These are phyloP conservation scores for Hygrophila difformis DNA, from an alignment of 257 asterid species.

Conservation along the genomic window DNA sequence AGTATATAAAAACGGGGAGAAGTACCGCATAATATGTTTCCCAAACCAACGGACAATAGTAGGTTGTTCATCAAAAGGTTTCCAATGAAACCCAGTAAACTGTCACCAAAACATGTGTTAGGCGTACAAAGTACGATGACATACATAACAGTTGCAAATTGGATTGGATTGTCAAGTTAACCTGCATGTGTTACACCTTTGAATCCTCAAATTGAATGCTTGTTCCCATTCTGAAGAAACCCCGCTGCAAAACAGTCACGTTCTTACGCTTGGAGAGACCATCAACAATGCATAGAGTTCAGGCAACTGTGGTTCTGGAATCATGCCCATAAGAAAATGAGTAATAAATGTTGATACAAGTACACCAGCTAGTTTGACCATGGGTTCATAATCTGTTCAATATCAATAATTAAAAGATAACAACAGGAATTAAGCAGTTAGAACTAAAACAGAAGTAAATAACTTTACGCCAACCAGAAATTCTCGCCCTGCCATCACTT, in stretches of 20 bases:
- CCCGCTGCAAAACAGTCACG: slow-evolving; percentile 25
- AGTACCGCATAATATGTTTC: slow-evolving; percentile 50
- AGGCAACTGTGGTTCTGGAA: slow-evolving; percentile 28
- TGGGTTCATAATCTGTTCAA: slow-evolving; percentile 43
- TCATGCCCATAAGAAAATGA: slow-evolving; percentile 25
- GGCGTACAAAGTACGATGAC: slow-evolving; percentile 13
- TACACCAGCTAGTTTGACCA: slow-evolving; percentile 42
- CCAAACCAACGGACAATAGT: slow-evolving; percentile 36
- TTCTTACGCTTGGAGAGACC: slow-evolving; percentile 41
- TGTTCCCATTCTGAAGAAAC: slow-evolving; percentile 49
- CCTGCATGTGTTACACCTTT: too few relatives aligned
- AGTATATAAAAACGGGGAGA: neutral
- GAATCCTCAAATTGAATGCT: slow-evolving; percentile 51
- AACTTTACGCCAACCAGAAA: slow-evolving; percentile 48
- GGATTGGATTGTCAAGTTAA: slow-evolving; percentile 22
- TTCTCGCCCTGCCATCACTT: slow-evolving; percentile 36
- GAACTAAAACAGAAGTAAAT: slow-evolving; percentile 3
- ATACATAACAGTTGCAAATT: too few relatives aligned
- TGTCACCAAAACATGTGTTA: slow-evolving; percentile 26
- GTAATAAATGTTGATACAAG: slow-evolving; percentile 45
- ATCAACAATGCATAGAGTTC: slow-evolving; percentile 51
- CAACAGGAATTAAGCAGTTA: slow-evolving; percentile 11
- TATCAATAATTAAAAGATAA: slow-evolving; percentile 13
- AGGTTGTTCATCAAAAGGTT: slow-evolving; percentile 48
- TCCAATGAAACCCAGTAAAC: slow-evolving; percentile 55